Base-by-base conservation (phyloP, 495 filamentous ascomycete genomes). In the Podospora comata region DNA sequence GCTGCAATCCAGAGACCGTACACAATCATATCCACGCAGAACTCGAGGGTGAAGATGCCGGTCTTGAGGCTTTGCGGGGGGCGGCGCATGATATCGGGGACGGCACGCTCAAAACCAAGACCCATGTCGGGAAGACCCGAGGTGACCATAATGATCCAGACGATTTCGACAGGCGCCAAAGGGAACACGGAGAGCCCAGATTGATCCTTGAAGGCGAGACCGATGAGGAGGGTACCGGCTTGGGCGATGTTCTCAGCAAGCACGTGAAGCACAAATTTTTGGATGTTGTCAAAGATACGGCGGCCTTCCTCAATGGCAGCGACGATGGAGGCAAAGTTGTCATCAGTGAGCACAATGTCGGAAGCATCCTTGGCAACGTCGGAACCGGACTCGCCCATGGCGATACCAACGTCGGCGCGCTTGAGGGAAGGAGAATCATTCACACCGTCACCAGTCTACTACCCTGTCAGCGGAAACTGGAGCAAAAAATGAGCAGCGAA, bases 351-450 rank as follows among this genome's bases (percentile, higher is more conserved):
- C 2, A 96, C 91, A 73, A 96, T 93, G 72, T 94, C 92, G 0
- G 91, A 88, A 0, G 92, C 92, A 32, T 91, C 91, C 73, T 93
- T 96, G 19, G 93, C 93, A 2, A 96, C 93, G 70, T 96, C 93
- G 19, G 90, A 92, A 2, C 93, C 93, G 59, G 90, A 84, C 64
- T 89, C 84, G 11, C 91, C 91, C 91, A 94, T 94, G 32, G 91
- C 92, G 65, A 95, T 95, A 20, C 92, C 92, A 3, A 94, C 90
- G 70, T 95, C 92, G 3, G 92, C 90, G 60, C 86, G 83, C 53
- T 88, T 88, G 13, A 96, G 80, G 3, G 90, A 90, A 0, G 92
- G 92, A 0, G 90, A 89, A 69, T 96, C 92, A 70, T 96, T 96
- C 44, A 96, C 92, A 18, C 92, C 92, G 71, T 96, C 92, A 11